phyloP scores from a whole-genome alignment of 768 basidiomycete genomes.

The Hydnomerulius pinastri region DNA sequence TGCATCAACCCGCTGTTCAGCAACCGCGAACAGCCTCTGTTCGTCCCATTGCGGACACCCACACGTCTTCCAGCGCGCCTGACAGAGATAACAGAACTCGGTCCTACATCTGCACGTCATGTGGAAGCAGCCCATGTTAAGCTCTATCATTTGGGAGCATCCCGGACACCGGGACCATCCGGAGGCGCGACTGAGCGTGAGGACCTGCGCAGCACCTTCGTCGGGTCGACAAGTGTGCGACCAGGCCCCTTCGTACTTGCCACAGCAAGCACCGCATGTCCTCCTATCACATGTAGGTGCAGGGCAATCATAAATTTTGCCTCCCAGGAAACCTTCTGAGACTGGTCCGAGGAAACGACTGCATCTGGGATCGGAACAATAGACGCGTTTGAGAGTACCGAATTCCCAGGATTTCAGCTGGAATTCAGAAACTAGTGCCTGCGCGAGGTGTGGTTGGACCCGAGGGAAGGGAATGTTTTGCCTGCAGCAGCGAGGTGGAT shows the following conservation, averaged over 20 bases:
- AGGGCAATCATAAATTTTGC: constrained; percentile 20
- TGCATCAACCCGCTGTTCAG: constrained; percentile 45
- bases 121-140: constrained; percentile 39
- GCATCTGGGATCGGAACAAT: constrained; percentile 38
- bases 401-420: constrained; percentile 32
- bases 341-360: constrained; percentile 39
- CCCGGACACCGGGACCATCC: constrained; percentile 44
- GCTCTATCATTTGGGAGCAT: constrained; percentile 40
- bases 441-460: constrained; percentile 27
- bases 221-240: constrained; percentile 29
- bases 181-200: constrained; percentile 23
- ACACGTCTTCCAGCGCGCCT: constrained; percentile 65
- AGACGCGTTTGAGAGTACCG: constrained; percentile 37
- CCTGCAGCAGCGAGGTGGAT: constrained; percentile 43
- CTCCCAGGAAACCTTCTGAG: constrained; percentile 24
- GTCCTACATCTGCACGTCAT: constrained; percentile 42
- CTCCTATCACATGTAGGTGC: constrained; percentile 17
- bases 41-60: constrained; percentile 71
- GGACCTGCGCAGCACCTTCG: constrained; percentile 24
- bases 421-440: constrained; percentile 20
- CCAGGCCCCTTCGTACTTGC: constrained; percentile 21
- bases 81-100: constrained; percentile 49
- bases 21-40: constrained; percentile 35
- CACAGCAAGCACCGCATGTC: constrained; percentile 30
- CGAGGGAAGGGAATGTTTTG: constrained; percentile 27